These are phyloP conservation scores for Paraurostyla sp. DNA, from an alignment of 73 alveolate genomes.

Conservation along the genomic window DNA sequence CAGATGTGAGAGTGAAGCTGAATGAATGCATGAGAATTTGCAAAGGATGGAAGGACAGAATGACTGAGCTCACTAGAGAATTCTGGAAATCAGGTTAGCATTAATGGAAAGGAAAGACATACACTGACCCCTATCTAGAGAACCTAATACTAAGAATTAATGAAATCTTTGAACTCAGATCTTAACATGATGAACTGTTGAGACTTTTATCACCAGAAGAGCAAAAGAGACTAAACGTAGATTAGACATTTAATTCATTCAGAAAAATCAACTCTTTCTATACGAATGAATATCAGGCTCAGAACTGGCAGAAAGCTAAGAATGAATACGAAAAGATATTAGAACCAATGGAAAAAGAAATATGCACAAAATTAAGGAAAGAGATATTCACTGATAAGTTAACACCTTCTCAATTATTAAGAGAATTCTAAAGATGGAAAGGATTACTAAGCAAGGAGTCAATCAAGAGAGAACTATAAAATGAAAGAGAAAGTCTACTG, in stretches of 20 bases:
- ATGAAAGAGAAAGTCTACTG: slow-evolving; percentile 84
- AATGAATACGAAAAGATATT: slow-evolving; percentile 67
- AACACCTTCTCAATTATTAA: slow-evolving; percentile 78
- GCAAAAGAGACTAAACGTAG: slow-evolving; percentile 74
- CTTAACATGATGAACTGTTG: slow-evolving; percentile 84
- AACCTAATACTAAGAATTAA: slow-evolving; percentile 66
- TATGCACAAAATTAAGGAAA: slow-evolving; percentile 76
- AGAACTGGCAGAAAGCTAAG: slow-evolving; percentile 76
- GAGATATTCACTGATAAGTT: slow-evolving; percentile 75
- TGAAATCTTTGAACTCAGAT: slow-evolving; percentile 76
- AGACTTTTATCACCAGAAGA: slow-evolving; percentile 80
- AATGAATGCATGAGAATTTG: slow-evolving; percentile 79
- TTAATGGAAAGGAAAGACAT: slow-evolving; percentile 71
- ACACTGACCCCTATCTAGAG: slow-evolving; percentile 62
- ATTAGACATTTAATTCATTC: slow-evolving; percentile 80
- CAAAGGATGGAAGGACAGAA: slow-evolving; percentile 74
- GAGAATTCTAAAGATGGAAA: slow-evolving; percentile 93
- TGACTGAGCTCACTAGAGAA: slow-evolving; percentile 58
- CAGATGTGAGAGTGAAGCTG: slow-evolving; percentile 78
- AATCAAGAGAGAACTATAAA: slow-evolving; percentile 78
- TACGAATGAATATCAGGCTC: slow-evolving; percentile 68
- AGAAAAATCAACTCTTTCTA: slow-evolving; percentile 77
- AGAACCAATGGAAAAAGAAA: slow-evolving; percentile 76
- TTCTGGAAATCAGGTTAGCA: slow-evolving; percentile 66
- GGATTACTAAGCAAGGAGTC: slow-evolving; percentile 85